Percentiles rank a stretch among this genome's conserved stretches.
Conservation (phyloP, 495 filamentous ascomycete species). For the Penicillium cinerascens region DNA sequence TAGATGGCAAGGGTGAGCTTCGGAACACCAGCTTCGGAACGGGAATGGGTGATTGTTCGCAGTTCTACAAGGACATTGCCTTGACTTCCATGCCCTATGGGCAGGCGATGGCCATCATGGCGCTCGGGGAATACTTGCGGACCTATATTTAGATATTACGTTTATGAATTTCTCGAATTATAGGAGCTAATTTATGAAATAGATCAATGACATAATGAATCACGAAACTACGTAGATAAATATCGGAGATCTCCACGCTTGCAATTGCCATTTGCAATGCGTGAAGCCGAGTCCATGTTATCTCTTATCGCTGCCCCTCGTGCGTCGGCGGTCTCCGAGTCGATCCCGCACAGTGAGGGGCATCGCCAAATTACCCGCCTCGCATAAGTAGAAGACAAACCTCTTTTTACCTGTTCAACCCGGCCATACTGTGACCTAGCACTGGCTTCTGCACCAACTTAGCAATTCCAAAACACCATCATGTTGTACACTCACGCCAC, state of each 20-base stretch:
- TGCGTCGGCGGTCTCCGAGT: constrained; percentile 4
- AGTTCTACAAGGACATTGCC: constrained; percentile 68
- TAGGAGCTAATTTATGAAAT: constrained; percentile 1
- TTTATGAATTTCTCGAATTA: not conserved
- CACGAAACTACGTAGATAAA: not conserved
- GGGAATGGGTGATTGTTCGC: constrained; percentile 60
- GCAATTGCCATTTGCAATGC: not conserved
- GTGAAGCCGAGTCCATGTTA: not conserved
- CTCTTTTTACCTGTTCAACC: not conserved
- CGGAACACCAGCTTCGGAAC: constrained; percentile 71
- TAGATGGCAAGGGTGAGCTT: constrained; percentile 61
- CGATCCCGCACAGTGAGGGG: not conserved
- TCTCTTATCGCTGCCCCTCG: constrained; percentile 1
- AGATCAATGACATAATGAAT: not conserved
- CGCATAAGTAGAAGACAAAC: not conserved
- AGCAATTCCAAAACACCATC: not conserved
- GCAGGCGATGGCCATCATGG: constrained; percentile 75
- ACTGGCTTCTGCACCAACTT: too few species aligned
- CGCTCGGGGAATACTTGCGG: constrained; percentile 61
- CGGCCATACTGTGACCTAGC: not conserved
- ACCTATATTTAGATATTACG: constrained; percentile 37
- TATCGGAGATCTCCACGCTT: not conserved
- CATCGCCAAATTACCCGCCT: not conserved
- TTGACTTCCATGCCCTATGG: constrained; percentile 74
- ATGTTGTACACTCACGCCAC: constrained; percentile 41